A percentile compares a stretch with the other conserved stretches of the same genome.
Evolutionary conservation across 108 stramenopile genomes (phyloP).

Genomic region (Cyclostephanos tholiformis): DNA sequence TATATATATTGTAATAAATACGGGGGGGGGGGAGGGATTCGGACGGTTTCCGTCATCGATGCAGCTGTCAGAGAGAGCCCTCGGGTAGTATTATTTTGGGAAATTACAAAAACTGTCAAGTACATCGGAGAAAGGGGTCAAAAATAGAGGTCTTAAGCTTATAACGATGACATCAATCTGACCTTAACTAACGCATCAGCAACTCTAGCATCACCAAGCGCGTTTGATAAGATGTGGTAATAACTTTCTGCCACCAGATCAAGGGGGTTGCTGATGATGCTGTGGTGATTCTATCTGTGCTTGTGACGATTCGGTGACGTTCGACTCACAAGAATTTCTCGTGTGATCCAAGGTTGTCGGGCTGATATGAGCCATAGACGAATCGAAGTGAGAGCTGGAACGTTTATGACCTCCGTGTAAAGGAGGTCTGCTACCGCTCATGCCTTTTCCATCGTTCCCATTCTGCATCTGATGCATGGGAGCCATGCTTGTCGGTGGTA

Average conservation of each 20-base stretch:
- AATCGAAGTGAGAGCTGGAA: conserved; percentile 49
- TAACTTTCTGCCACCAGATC: neutral
- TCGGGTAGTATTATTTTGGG: no score
- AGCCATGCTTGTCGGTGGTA: neutral
- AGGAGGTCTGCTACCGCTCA: conserved; percentile 20
- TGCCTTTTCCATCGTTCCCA: neutral
- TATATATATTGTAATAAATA: no score
- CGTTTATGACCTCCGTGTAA: conserved; percentile 44
- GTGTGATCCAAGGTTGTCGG: conserved; percentile 17
- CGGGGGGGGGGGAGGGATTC: no score
- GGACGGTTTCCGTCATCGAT: no score
- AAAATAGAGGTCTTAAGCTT: neutral
- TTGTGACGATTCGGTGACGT: conserved; percentile 14
- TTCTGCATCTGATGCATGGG: conserved; percentile 7
- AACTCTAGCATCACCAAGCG: neutral
- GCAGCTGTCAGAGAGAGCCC: no score
- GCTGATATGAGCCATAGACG: conserved; percentile 14
- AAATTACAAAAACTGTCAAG: neutral
- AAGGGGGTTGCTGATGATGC: neutral
- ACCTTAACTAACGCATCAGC: neutral
- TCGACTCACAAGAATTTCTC: conserved; percentile 17
- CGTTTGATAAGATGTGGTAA: neutral
- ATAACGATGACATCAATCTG: neutral
- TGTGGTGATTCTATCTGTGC: conserved; percentile 10
- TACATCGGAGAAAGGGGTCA: neutral